Base-by-base conservation (phyloP, 2,329 filamentous ascomycete species). In the Aspergillus sp. region DNA sequence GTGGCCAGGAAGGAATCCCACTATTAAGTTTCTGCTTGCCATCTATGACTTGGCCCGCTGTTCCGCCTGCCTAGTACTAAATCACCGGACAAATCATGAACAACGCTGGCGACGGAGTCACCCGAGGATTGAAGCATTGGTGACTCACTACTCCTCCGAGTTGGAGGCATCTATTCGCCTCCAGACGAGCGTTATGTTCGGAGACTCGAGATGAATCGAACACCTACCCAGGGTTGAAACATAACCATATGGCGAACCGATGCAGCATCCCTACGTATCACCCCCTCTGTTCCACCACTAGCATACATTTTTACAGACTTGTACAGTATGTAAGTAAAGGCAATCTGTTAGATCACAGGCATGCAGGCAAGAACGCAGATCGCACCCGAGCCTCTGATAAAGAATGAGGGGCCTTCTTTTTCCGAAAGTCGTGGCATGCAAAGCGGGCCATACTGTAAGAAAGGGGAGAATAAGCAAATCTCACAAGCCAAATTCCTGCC, bases 311-410 rank as follows among this genome's bases (percentile, higher is more conserved):
- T 30, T 55, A 51, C 38, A 47, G 50, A 52, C 25, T 15, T 45
- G 21, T 9, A 53, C 25, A 50, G 47, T 15, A 41, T 48, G 45
- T 55, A 19, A 17, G 45, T 55, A 15, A 17, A 60, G 49, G 51
- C 51, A 49, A 57, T 51, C 48, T 55, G 36, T 56, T 41, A 53
- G 57, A 60, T 59, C 58, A 63, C 32, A 58, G 55, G 58, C 32
- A 60, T 63, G 62, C 60, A 64, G 60, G 52, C 55, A 53, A 36
- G 53, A 59, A 55, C 58, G 63, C 58, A 64, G 63, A 63, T 63
- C 60, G 39, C 51, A 51, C 25, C 47, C 21, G 52, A 62, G 32
- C 57, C 57, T 62, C 57, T 62, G 49, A 45, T 50, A 41, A 28
- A 15, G 38, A 21, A 58, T 28, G 19, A 21, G 25, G 52, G 57